Base-by-base conservation (phyloP, 2,329 filamentous ascomycete species). In the Colletotrichum sojae region DNA sequence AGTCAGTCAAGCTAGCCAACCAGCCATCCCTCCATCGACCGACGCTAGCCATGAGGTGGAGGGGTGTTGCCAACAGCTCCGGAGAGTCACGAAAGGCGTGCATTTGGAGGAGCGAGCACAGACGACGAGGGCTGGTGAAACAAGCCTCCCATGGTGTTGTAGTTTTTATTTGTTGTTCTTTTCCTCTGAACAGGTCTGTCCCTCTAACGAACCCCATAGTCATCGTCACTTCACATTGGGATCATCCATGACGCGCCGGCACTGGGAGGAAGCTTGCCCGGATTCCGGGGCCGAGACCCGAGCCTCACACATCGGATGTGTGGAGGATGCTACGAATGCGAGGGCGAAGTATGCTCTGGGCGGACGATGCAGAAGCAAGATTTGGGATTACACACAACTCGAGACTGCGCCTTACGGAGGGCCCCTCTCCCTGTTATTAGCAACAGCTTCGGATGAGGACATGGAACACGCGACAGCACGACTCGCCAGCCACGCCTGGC, bases 301-400 rank as follows among this genome's bases (percentile, higher is more conserved):
- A 49, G 5, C 53, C 54, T 68, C 65, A 54, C 53, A 65, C 65
- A 59, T 68, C 65, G 60, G 65, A 68, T 59, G 65, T 65, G 59
- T 65, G 20, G 48, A 54, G 54, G 49, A 60, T 53, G 20, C 31
- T 40, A 52, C 20, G 57, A 18, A 49, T n/a, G 57, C n/a, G 49
- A 52, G 16, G n/a, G 49, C 4, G 20, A 27, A 16, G 20, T 52
- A 15, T 12, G 25, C 6, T 13, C 13, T 12, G 20, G 25, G 49
- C 18, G 22, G 4, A 20, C 16, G 27, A 9, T 49, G 15, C 22
- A 54, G 13, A 20, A 22, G 16, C 58, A 53, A 39, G 45, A 46
- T 55, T 63, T 31, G 36, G 18, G 45, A 46, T 45, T 9, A 22
- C 10, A 49, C n/a, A 8, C n/a, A n/a, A n/a, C 18, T 22, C 22